Conservation (phyloP, 2,329 filamentous ascomycete species). For the Hirsutella minnesotensis region DNA sequence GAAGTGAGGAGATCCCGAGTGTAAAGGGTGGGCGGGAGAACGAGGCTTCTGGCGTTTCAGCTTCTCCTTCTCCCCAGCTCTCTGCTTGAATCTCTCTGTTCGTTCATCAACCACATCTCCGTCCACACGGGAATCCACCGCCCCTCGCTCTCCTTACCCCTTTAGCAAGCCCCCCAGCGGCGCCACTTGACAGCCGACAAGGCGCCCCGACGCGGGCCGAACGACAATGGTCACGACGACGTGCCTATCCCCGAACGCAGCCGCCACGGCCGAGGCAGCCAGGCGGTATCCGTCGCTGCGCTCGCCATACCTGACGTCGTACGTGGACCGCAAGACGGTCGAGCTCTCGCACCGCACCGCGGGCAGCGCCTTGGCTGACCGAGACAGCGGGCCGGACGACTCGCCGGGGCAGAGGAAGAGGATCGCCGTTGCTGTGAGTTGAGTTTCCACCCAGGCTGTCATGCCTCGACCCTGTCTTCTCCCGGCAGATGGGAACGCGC, state of each 20-base stretch:
- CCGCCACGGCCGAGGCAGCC: neutral
- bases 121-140: no score
- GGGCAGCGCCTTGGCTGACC: constrained; percentile 7
- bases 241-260: constrained; percentile 6
- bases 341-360: constrained; percentile 4
- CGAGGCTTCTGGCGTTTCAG: no score
- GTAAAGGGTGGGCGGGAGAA: no score
- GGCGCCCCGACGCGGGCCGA: neutral
- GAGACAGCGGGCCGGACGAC: constrained; percentile 17
- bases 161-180: no score
- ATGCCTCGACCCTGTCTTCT: neutral
- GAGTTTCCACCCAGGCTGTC: neutral
- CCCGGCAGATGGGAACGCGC: no score
- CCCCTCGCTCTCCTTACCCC: no score
- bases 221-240: constrained; percentile 9
- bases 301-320: constrained; percentile 8
- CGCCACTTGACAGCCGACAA: no score
- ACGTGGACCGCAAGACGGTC: constrained; percentile 6
- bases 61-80: neutral
- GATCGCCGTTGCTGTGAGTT: constrained; percentile 45
- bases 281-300: constrained; percentile 7
- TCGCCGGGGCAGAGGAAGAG: constrained; percentile 39
- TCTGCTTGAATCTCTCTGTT: neutral
- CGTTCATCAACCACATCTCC: neutral
- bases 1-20: no score